These are phyloP conservation scores for Crataegus laevigata DNA, from an alignment of 306 rosid genomes.

Conservation along the genomic window DNA sequence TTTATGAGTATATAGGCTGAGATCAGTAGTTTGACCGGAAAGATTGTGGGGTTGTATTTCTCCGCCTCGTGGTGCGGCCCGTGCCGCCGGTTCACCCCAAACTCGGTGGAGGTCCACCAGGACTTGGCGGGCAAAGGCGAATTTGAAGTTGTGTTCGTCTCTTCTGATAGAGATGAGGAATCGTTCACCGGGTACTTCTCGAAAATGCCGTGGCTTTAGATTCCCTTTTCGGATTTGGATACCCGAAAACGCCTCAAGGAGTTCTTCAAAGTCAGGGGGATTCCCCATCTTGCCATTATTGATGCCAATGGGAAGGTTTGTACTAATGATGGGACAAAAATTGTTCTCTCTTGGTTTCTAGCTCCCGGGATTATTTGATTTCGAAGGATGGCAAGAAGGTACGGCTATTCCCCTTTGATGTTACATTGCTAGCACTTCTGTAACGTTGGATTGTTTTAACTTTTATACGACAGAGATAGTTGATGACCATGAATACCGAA, in stretches of 20 bases:
- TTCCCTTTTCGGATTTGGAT: conserved; percentile 33
- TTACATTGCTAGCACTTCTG: background rate
- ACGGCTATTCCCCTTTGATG: background rate
- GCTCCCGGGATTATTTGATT: conserved; percentile 35
- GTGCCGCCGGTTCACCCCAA: conserved; percentile 44
- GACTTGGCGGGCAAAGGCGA: conserved; percentile 27
- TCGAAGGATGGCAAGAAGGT: conserved; percentile 36
- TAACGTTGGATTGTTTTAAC: background rate
- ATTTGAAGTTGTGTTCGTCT: conserved; percentile 40
- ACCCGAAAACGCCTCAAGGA: conserved; percentile 26
- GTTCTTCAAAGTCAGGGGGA: conserved; percentile 39
- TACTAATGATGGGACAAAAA: conserved; percentile 19
- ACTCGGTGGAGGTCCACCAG: conserved; percentile 24
- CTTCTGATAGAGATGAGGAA: conserved; percentile 38
- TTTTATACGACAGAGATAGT: background rate
- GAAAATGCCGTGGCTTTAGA: conserved; percentile 54
- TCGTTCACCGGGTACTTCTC: conserved; percentile 39
- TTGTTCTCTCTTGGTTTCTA: conserved; percentile 35
- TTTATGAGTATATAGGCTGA: conserved; percentile 20
- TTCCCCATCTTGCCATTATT: conserved; percentile 37
- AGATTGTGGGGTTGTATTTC: conserved; percentile 38
- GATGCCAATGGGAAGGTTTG: conserved; percentile 29
- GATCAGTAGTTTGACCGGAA: conserved; percentile 24
- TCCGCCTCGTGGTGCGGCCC: conserved; percentile 54
- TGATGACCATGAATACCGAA: background rate